A percentile compares a stretch with the other conserved stretches of the same genome.
Conservation (phyloP, 2,329 filamentous ascomycete genomes). For the Albophoma yamanashiensis region DNA sequence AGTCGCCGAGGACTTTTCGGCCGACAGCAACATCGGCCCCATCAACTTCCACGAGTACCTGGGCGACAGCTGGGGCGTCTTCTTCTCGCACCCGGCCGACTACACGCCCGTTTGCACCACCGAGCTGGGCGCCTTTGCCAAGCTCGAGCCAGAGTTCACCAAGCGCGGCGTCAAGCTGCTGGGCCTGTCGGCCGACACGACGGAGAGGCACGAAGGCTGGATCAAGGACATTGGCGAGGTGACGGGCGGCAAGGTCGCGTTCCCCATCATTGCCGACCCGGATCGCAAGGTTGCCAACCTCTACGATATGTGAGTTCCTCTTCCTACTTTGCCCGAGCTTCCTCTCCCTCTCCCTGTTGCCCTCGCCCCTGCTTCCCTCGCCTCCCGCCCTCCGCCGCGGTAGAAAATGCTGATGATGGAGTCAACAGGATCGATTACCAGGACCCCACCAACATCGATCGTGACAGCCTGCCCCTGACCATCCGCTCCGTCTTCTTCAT, state of each 20-base stretch:
- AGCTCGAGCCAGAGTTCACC: slow-evolving; percentile 77
- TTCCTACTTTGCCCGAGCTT: no score
- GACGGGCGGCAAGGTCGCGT: slow-evolving; percentile 55
- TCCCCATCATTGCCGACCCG: slow-evolving; percentile 77
- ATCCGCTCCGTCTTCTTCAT: slow-evolving; percentile 94
- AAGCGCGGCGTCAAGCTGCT: slow-evolving; percentile 86
- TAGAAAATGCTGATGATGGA: background rate
- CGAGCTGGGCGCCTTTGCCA: slow-evolving; percentile 86
- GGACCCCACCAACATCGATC: slow-evolving; percentile 70
- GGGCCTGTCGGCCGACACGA: slow-evolving; percentile 77
- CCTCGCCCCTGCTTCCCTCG: background rate
- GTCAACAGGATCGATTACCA: slow-evolving; percentile 60
- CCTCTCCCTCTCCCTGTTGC: background rate
- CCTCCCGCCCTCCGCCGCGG: background rate
- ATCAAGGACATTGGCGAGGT: slow-evolving; percentile 83
- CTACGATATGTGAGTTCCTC: slow-evolving; percentile 60
- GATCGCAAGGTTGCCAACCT: slow-evolving; percentile 62
- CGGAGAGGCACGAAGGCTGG: slow-evolving; percentile 77
- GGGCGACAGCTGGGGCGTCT: slow-evolving; percentile 66
- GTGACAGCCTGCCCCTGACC: slow-evolving; percentile 80
- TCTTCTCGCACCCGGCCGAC: slow-evolving; percentile 82
- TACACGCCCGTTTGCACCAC: slow-evolving; percentile 95
- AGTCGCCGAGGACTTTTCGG: slow-evolving; percentile 71
- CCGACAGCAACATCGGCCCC: slow-evolving; percentile 65
- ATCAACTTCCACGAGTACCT: slow-evolving; percentile 80